Conservation (phyloP, 306 rosid genomes). For the Pyrus communis region DNA sequence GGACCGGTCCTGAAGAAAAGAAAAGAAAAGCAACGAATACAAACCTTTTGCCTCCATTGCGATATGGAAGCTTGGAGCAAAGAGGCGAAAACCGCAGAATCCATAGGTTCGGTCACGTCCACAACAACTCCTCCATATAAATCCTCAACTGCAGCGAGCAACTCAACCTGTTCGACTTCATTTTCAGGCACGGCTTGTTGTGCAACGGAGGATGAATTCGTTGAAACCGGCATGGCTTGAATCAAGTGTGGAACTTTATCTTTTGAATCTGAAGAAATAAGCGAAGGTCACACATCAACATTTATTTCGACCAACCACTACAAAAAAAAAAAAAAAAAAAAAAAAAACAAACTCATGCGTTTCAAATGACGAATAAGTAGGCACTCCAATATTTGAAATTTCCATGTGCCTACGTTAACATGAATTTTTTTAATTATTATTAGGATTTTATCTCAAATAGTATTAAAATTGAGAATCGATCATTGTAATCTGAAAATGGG, state of each 20-base stretch:
- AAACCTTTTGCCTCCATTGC: constrained; percentile 55
- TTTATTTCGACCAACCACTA: not conserved
- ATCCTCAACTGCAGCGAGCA: constrained; percentile 48
- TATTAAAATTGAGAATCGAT: no score
- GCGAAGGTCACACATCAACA: not conserved
- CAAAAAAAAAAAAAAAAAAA: not conserved
- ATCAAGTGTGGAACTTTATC: constrained; percentile 5
- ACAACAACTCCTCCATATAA: constrained; percentile 58
- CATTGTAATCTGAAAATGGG: no score
- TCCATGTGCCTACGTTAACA: not conserved
- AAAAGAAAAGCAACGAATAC: not conserved
- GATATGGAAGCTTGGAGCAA: constrained; percentile 47
- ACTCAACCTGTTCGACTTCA: constrained; percentile 5
- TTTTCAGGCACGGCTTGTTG: constrained; percentile 14
- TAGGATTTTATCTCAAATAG: no score
- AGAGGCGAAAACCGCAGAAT: constrained; percentile 38
- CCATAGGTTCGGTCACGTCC: constrained; percentile 44
- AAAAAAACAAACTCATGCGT: not conserved
- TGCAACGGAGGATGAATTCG: constrained; percentile 11
- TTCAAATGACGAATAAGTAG: no score
- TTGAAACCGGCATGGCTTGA: constrained; percentile 20
- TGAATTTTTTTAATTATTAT: no score
- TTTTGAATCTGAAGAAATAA: constrained; percentile 11
- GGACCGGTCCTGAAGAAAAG: not conserved
- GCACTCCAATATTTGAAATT: not conserved